Base-by-base conservation (phyloP, 2,329 filamentous ascomycete genomes). In the Ciborinia camelliae region DNA sequence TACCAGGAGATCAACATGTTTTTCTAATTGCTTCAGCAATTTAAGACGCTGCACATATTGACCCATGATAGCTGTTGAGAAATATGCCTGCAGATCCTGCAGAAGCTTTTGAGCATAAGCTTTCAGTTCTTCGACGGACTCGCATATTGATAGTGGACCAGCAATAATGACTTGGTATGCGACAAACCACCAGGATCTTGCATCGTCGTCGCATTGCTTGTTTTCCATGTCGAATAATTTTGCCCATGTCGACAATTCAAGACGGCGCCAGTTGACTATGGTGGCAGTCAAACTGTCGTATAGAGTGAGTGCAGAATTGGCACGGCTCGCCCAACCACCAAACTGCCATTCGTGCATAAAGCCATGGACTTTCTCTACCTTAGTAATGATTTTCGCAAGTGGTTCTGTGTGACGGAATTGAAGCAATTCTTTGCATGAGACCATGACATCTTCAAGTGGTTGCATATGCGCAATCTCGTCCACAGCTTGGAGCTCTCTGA, bases 181-280 rank as follows among this genome's bases (percentile, higher is more conserved):
- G 66, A 98, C 84, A 72, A 97, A 99, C 89, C 93, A 99, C 95
- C 95, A 99, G 20, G 90, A 89, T 71, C 87, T 88, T 2, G 94
- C 92, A 73, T 92, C 89, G 57, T 91, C 84, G 28, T 88, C 81
- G 71, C 88, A 92, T 71, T 90, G 92, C 62, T 85, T 82, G 45
- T 87, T 83, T 76, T 99, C 95, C 75, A 90, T 86, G 70, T 97
- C 91, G 66, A 99, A 89, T 3, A 99, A 78, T 50, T 89, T 90
- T 43, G 90, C 88, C 95, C 95, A 99, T 0, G 94, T 97, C 0
- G 90, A 90, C 32, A 99, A 81, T 74, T 99, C 95, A 39, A 99
- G 81, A 66, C 93, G 88, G 67, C 95, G 86, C 96, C 96, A 99
- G 73, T 84, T 86, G 63, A 98, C 89, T 60, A 97, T 89, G 32